Evolutionary conservation across 148 eudicot species (phyloP).

Genomic region (Rhododendron henanense): DNA sequence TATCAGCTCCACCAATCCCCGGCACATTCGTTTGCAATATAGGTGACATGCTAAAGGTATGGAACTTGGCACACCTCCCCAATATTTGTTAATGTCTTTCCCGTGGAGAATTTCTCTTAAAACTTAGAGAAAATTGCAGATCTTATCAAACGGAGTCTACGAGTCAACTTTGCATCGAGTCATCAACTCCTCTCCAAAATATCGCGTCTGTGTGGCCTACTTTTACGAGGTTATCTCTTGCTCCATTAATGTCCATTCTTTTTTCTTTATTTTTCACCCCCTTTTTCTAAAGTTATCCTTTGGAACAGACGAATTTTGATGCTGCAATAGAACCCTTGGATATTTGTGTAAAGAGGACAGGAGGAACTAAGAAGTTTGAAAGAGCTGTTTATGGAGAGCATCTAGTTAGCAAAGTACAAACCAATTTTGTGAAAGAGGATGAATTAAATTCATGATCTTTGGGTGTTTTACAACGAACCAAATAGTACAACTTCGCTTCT

Average conservation of each 20-base stretch:
- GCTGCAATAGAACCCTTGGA: conserved; percentile 81
- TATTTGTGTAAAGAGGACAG: conserved; percentile 55
- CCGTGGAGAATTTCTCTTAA: neutral
- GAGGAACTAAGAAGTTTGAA: conserved; percentile 59
- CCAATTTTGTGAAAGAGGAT: conserved; percentile 50
- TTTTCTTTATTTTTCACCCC: neutral
- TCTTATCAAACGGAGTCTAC: conserved; percentile 74
- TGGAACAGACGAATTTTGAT: conserved; percentile 73
- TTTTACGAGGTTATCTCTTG: conserved; percentile 73
- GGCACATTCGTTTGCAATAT: conserved; percentile 96
- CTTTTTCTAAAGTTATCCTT: neutral
- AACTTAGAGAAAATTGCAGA: conserved; percentile 39
- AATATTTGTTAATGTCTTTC: neutral
- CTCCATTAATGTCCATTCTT: neutral
- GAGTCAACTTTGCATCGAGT: conserved; percentile 91
- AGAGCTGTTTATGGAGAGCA: conserved; percentile 89
- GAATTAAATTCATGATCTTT: conserved; percentile 3
- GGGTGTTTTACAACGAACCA: neutral
- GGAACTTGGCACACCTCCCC: conserved; percentile 9
- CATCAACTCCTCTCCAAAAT: conserved; percentile 59
- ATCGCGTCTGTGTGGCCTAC: conserved; percentile 78
- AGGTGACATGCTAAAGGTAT: conserved; percentile 94
- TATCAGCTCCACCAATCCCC: conserved; percentile 84
- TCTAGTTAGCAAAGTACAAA: conserved; percentile 67
- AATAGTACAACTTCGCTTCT: neutral